Evolutionary conservation across 768 basidiomycete species (phyloP), one percentile per base, ranked within the genome.

Genomic region (Boletus huronensis): DNA sequence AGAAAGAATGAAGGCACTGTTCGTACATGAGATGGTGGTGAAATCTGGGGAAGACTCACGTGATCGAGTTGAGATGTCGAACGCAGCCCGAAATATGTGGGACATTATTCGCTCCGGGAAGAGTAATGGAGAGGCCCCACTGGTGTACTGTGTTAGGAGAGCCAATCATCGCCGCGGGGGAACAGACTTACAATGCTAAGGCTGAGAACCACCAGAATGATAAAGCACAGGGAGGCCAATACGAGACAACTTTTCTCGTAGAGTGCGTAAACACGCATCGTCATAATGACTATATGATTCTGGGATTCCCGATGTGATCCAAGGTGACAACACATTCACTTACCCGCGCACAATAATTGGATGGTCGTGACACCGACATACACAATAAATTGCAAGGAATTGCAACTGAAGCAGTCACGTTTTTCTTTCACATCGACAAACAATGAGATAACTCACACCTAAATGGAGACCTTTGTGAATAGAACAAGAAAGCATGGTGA

Each of bases 241-340:
- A 62, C 42, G 8, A 35, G 31, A 11, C 53, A 44, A 42, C 48
- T 56, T 43, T 52, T 53, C n/a, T 53, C 44, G 16, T 55, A 62
- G 21, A 65, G 50, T 6, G 60, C 63, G 21, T 64, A 65, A 6
- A 60, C 58, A 11, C 60, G 64, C 47, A 64, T 62, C 5, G 50
- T 45, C 63, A 64, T 62, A 6, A 65, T 45, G 32, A 11, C 63
- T 62, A 21, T 34, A 29, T 2, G n/a, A 11, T 19, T 14, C 2
- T 32, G 6, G 6, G 11, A 47, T 23, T 4, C 14, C 5, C 16
- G 14, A 32, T 23, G 25, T 50, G 34, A 32, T 7, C 3, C 31
- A 21, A 13, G 42, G 19, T 25, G 23, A 25, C 41, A 32, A 23
- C 8, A n/a, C n/a, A 2, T 35, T 1, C 5, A 21, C 58, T 41